phyloP scores from a whole-genome alignment of 177 flowering plant species.

The Tripterygium wilfordii region DNA sequence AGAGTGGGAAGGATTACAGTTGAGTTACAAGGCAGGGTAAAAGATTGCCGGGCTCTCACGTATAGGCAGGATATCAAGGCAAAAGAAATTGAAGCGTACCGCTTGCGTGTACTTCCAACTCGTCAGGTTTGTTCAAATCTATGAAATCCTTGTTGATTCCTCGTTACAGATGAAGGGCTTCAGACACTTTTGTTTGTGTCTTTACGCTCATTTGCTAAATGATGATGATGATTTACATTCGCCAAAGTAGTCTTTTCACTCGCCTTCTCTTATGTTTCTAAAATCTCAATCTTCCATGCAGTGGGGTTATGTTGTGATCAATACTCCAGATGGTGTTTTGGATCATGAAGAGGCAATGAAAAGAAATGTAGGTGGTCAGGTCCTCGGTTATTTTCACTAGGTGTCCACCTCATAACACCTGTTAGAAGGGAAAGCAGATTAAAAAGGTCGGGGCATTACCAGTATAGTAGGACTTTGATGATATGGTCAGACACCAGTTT shows the following conservation, averaged over 20 bases:
- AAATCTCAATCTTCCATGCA: conserved; percentile 41
- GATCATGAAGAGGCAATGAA: conserved; percentile 84
- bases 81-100: conserved; percentile 54
- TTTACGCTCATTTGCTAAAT: no score
- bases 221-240: no score
- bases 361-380: conserved; percentile 86
- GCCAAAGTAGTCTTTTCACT: no score
- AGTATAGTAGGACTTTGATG: no score
- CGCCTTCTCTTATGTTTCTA: no score
- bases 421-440: neutral
- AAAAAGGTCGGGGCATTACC: no score
- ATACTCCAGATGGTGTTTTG: conserved; percentile 84
- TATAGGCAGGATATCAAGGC: conserved; percentile 82
- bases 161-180: no score
- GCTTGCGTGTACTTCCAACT: conserved; percentile 56
- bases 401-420: neutral
- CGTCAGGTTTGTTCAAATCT: conserved; percentile 56
- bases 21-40: conserved; percentile 74
- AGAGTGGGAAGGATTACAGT: conserved; percentile 84
- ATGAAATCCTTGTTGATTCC: neutral
- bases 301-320: conserved; percentile 93
- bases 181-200: no score
- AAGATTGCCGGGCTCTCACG: conserved; percentile 65
- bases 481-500: no score
- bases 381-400: conserved; percentile 78